Evolutionary conservation across 176 grass and related monocot genomes (phyloP), one percentile per base, ranked within the genome.

Genomic region (Tillandsia leiboldiana): DNA sequence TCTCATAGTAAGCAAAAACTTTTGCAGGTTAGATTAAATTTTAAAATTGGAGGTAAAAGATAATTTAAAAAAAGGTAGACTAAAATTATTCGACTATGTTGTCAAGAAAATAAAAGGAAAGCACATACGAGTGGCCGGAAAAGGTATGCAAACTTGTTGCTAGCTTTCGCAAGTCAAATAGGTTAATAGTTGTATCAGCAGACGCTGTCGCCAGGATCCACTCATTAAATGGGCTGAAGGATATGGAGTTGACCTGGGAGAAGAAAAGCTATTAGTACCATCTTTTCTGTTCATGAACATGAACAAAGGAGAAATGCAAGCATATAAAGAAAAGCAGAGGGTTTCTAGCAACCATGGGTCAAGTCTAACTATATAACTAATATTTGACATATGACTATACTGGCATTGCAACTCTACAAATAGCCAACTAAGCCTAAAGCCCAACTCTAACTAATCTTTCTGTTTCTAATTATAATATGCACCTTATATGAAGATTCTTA

Each of bases 161-260:
- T 33, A 99, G 70, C 52, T 90, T 99, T 75, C 89, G 68, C 65
- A 88, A 65, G 70, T 99, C 94, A 84, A 99, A 99, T 12, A 99
- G 72, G 63, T 93, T 93, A 20, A 99, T 63, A 27, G 82, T 87
- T 51, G 80, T 84, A 81, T 99, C 94, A 29, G 87, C 85, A 51
- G 94, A 99, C 73, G 87, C 89, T 67, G 94, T 90, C 59, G 90
- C 87, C 75, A 99, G 78, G 64, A 99, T 90, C 94, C 94, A 99
- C 69, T 93, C 94, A 26, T 90, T 99, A 69, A 90, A 93, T 62
- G 94, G 89, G 78, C 86, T 99, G 80, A 99, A 99, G 50, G 94
- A 93, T 26, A 99, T 48, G 27, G 94, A 93, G 82, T 99, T 93
- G 8, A 90, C 94, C 94, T 99, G 80, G 15, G 47, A 70, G 72